These are phyloP conservation scores for Fraxinus dipetala DNA, from an alignment of 305 asterid species.

Conservation along the genomic window DNA sequence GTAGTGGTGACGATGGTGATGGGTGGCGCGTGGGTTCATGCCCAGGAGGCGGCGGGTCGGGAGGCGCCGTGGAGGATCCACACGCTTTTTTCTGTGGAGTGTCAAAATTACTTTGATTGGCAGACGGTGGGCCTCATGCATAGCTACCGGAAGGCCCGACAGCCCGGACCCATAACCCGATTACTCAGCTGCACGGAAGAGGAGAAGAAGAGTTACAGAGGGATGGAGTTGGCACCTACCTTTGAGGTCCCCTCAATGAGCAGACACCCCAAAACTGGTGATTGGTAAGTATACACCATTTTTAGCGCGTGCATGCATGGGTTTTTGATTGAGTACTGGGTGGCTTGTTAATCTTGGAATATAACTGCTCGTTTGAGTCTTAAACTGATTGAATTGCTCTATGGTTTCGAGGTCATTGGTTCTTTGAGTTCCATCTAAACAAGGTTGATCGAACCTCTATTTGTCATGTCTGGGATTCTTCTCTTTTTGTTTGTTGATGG, in stretches of 20 bases:
- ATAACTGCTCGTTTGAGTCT: neutral
- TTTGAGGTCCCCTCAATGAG: conserved; percentile 96
- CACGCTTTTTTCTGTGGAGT: conserved; percentile 92
- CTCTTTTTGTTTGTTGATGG: neutral
- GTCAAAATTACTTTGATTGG: conserved; percentile 98
- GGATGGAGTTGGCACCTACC: conserved; percentile 95
- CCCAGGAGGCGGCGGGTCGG: conserved; percentile 4
- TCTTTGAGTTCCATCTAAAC: neutral
- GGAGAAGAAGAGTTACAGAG: conserved; percentile 58
- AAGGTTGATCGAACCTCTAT: neutral
- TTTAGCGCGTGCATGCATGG: neutral
- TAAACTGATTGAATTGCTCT: neutral
- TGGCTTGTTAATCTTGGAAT: neutral
- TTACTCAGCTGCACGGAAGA: conserved; percentile 87
- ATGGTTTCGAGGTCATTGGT: neutral
- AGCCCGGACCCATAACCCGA: conserved; percentile 91
- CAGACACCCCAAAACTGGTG: conserved; percentile 79
- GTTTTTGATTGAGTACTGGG: neutral
- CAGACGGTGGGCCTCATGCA: conserved; percentile 95
- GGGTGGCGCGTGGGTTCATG: conserved; percentile 34
- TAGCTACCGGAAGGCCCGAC: conserved; percentile 70
- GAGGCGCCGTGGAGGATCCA: conserved; percentile 52
- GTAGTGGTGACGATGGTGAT: conserved; percentile 17
- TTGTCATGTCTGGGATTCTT: neutral
- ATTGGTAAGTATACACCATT: conserved; percentile 46